Conservation (phyloP, 2,329 filamentous ascomycete species). For the Orbilia ellipsospora region DNA sequence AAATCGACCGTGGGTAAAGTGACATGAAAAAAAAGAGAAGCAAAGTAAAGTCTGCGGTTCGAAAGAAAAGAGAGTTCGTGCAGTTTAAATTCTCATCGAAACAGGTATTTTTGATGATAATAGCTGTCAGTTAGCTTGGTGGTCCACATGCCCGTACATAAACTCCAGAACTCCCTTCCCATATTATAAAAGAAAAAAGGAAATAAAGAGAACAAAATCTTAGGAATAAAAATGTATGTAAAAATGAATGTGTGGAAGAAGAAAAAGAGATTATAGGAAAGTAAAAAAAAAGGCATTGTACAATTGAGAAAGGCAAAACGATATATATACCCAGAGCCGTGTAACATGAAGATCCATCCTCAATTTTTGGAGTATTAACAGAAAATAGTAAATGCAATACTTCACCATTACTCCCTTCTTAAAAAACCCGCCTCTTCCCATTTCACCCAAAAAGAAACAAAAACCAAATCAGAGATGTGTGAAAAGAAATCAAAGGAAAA, state of each 20-base stretch:
- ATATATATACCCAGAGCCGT: conserved; percentile 50
- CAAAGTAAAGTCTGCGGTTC: neutral
- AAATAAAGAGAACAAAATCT: conserved; percentile 17
- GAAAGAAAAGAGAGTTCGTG: conserved; percentile 50
- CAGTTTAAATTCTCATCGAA: conserved; percentile 47
- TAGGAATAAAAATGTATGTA: neutral
- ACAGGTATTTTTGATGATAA: conserved; percentile 19
- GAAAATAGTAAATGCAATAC: conserved; percentile 45
- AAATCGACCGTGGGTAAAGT: too few species aligned
- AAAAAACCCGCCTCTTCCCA: conserved; percentile 43
- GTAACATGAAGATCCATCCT: conserved; percentile 32
- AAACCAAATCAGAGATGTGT: conserved; percentile 14
- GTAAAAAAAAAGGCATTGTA: conserved; percentile 25
- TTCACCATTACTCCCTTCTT: conserved; percentile 53
- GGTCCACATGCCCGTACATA: conserved; percentile 51
- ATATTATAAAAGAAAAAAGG: conserved; percentile 29
- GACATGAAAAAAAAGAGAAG: neutral
- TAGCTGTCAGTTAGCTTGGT: conserved; percentile 32
- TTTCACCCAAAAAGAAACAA: conserved; percentile 15
- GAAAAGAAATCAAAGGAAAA: conserved; percentile 18
- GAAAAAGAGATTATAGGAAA: conserved; percentile 16
- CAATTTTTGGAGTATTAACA: conserved; percentile 40
- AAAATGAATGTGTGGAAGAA: conserved; percentile 5
- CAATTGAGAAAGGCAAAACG: conserved; percentile 29
- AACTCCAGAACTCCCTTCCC: conserved; percentile 55